phyloP scores from a whole-genome alignment of 805 yeast species.

The Jamesozyma spencerorum region DNA sequence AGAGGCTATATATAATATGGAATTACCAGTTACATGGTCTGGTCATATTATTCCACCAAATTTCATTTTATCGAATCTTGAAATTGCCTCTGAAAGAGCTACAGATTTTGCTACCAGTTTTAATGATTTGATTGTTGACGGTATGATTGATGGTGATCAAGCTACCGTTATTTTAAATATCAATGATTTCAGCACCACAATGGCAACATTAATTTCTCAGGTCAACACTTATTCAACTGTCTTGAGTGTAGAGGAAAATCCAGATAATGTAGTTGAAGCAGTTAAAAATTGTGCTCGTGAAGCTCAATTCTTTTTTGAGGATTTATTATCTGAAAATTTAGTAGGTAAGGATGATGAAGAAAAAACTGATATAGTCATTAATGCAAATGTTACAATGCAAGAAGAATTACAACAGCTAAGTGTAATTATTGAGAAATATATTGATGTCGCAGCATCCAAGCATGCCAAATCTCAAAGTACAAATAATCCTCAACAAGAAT shows the following conservation, averaged over 20 bases:
- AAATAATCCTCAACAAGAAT: constrained; percentile 62
- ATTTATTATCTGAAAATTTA: constrained; percentile 46
- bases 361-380: constrained; percentile 67
- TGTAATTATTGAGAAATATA: constrained; percentile 45
- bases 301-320: constrained; percentile 52
- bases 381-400: constrained; percentile 67
- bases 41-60: constrained; percentile 7
- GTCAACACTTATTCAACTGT: constrained; percentile 17
- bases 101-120: constrained; percentile 63
- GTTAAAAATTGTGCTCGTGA: constrained; percentile 46
- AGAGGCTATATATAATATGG: constrained; percentile 58
- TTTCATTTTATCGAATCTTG: constrained; percentile 43
- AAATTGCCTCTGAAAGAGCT: constrained; percentile 58
- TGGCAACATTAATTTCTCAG: constrained; percentile 34
- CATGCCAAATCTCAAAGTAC: constrained; percentile 31
- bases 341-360: constrained; percentile 51
- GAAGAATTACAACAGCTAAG: constrained; percentile 53
- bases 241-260: constrained; percentile 1
- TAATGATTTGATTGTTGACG: constrained; percentile 55
- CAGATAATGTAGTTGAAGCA: constrained; percentile 5
- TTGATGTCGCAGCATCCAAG: constrained; percentile 1
- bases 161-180: constrained; percentile 26
- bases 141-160: constrained; percentile 51
- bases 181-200: constrained; percentile 37
- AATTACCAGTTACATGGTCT: constrained; percentile 42